Conservation (phyloP, 2,329 filamentous ascomycete genomes). For the Penicillium palitans region DNA sequence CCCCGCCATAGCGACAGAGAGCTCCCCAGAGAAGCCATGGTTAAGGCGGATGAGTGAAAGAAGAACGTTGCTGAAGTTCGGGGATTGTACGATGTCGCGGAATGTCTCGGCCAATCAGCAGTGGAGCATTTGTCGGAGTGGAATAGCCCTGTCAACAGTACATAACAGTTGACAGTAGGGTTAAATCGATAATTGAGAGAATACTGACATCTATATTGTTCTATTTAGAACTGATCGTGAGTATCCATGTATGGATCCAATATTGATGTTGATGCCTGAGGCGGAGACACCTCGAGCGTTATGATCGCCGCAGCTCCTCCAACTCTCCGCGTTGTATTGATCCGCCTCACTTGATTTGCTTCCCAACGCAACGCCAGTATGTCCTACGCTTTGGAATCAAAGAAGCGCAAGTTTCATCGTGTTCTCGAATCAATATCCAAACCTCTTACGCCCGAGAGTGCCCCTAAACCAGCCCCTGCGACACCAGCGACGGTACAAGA, state of each 20-base stretch:
- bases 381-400: conserved; percentile 49
- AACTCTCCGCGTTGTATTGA: conserved; percentile 10
- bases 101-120: conserved; percentile 24
- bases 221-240: background rate
- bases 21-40: conserved; percentile 38
- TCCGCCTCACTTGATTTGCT: conserved; percentile 10
- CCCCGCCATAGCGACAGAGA: conserved; percentile 36
- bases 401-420: conserved; percentile 51
- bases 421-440: conserved; percentile 48
- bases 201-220: background rate
- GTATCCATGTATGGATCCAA: background rate
- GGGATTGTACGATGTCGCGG: conserved; percentile 20
- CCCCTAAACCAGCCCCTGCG: conserved; percentile 23
- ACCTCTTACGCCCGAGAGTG: conserved; percentile 24
- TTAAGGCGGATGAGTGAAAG: conserved; percentile 13
- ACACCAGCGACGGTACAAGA: conserved; percentile 26
- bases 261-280: conserved; percentile 20
- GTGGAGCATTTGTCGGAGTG: conserved; percentile 19
- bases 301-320: conserved; percentile 19
- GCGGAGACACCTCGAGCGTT: conserved; percentile 17
- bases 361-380: conserved; percentile 26
- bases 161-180: background rate
- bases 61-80: conserved; percentile 16
- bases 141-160: background rate
- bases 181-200: background rate